Evolutionary conservation across 2,329 filamentous ascomycete genomes (phyloP).

Genomic region (Colletotrichum acutatum): DNA sequence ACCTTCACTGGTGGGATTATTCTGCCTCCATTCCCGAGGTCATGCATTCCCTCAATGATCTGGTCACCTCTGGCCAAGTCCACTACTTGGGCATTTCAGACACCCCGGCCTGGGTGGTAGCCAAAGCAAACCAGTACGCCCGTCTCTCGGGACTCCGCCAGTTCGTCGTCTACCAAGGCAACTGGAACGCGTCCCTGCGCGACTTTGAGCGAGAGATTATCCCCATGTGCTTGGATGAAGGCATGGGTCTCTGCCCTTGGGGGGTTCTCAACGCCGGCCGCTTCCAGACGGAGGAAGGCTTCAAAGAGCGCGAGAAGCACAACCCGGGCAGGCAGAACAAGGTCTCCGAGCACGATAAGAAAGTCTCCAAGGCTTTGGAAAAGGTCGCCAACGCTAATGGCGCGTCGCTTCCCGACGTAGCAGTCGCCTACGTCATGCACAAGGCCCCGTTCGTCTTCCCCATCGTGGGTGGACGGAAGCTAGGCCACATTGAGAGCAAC

Average conservation of each 20-base stretch:
- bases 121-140: constrained; percentile 48
- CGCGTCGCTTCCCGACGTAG: constrained; percentile 39
- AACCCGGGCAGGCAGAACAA: constrained; percentile 38
- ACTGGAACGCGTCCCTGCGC: constrained; percentile 46
- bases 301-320: not conserved
- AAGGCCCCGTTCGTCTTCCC: constrained; percentile 71
- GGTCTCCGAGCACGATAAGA: constrained; percentile 35
- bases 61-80: constrained; percentile 53
- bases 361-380: constrained; percentile 25
- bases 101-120: constrained; percentile 52
- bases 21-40: constrained; percentile 53
- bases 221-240: constrained; percentile 52
- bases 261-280: constrained; percentile 64
- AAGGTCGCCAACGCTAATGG: constrained; percentile 26
- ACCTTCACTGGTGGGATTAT: constrained; percentile 57
- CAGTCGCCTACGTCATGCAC: constrained; percentile 70
- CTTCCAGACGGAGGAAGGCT: constrained; percentile 52
- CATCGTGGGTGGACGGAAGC: constrained; percentile 68
- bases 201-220: constrained; percentile 54
- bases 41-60: constrained; percentile 53
- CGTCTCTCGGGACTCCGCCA: constrained; percentile 45
- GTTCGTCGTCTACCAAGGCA: constrained; percentile 52
- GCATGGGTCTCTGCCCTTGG: constrained; percentile 68
- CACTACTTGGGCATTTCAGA: constrained; percentile 52
- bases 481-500: constrained; percentile 71